These are phyloP conservation scores for Neostapfia colusana DNA, from an alignment of 176 grass and related monocot genomes.

Conservation along the genomic window DNA sequence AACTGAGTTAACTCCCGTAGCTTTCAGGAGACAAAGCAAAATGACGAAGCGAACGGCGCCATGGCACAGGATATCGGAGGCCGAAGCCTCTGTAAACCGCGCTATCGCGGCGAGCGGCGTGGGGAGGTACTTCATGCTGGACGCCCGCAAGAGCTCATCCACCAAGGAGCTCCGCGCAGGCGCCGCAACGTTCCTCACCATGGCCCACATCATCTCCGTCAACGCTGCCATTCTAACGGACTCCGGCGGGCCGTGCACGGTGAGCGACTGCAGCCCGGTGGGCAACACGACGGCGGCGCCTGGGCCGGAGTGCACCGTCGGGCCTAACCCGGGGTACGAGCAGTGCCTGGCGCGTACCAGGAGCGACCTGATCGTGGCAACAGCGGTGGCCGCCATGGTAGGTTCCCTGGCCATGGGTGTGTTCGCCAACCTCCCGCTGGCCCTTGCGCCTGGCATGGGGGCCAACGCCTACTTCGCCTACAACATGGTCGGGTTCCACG, in stretches of 20 bases:
- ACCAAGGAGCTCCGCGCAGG: constrained; percentile 64
- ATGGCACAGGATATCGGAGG: constrained; percentile 30
- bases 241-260: constrained; percentile 62
- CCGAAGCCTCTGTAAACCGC: constrained; percentile 47
- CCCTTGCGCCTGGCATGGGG: constrained; percentile 68
- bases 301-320: constrained; percentile 29
- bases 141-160: constrained; percentile 63
- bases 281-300: constrained; percentile 1
- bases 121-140: constrained; percentile 65
- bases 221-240: constrained; percentile 65
- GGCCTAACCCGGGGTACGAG: constrained; percentile 40
- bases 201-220: constrained; percentile 72
- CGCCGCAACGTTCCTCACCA: constrained; percentile 65
- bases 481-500: constrained; percentile 72
- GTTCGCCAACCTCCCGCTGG: constrained; percentile 59
- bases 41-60: constrained; percentile 8
- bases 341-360: constrained; percentile 51
- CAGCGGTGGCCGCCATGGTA: constrained; percentile 44
- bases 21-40: background rate
- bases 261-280: constrained; percentile 38
- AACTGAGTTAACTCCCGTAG: background rate
- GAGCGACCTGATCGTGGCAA: constrained; percentile 58
- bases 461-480: constrained; percentile 72
- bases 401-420: constrained; percentile 58
- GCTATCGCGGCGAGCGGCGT: constrained; percentile 33